These are phyloP conservation scores for Aspergillus fumigatus DNA, from an alignment of 2,329 filamentous ascomycete genomes.

Conservation along the genomic window DNA sequence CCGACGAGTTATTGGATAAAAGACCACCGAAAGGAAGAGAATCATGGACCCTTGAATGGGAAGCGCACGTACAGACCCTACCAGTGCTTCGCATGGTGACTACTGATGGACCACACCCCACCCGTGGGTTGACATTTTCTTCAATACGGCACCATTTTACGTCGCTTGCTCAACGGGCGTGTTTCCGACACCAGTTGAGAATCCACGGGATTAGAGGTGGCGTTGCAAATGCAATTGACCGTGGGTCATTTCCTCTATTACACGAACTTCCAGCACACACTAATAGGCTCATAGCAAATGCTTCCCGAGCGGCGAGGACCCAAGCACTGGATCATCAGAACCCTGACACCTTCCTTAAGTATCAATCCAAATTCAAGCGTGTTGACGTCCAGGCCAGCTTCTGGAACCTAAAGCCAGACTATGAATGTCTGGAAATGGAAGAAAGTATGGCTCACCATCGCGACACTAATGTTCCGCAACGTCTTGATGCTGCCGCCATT, in stretches of 20 bases:
- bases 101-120: not conserved
- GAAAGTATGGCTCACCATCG: too few relatives aligned
- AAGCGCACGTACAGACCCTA: too few relatives aligned
- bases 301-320: not conserved
- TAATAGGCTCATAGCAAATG: not conserved
- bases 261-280: too few relatives aligned
- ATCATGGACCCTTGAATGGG: too few relatives aligned
- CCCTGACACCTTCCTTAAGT: constrained; percentile 6
- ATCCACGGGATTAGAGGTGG: not conserved
- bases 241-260: not conserved
- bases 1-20: too few relatives aligned
- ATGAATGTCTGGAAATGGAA: too few relatives aligned
- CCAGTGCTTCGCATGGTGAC: too few relatives aligned
- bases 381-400: too few relatives aligned
- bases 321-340: constrained; percentile 6
- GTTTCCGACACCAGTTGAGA: not conserved
- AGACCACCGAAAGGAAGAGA: too few relatives aligned
- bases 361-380: constrained; percentile 2
- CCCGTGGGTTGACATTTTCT: not conserved
- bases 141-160: not conserved
- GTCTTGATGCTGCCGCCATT: too few relatives aligned
- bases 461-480: too few relatives aligned
- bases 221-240: not conserved
- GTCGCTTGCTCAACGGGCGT: not conserved
- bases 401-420: too few relatives aligned